Conservation (phyloP, 345 rosid genomes). For the Arabis alpina region DNA sequence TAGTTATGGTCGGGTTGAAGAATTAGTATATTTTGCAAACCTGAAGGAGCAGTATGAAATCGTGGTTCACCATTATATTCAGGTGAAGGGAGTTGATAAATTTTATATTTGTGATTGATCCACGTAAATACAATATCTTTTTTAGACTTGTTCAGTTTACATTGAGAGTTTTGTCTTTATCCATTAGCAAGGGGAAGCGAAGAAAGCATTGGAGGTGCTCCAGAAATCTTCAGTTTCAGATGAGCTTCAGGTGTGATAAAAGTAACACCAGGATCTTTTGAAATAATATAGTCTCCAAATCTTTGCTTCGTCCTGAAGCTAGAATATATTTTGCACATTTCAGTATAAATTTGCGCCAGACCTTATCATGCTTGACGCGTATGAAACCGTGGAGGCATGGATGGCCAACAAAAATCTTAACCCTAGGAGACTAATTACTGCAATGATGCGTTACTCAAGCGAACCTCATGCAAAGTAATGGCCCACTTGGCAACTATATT, state of each 20-base stretch:
- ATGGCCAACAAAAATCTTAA: constrained; percentile 84
- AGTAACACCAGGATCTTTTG: constrained; percentile 21
- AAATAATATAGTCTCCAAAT: constrained; percentile 28
- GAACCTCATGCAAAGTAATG: constrained; percentile 99
- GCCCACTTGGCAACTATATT: constrained; percentile 10
- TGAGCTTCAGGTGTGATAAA: constrained; percentile 80
- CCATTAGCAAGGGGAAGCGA: constrained; percentile 94
- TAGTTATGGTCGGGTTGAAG: constrained; percentile 98
- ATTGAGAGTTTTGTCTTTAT: constrained; percentile 31
- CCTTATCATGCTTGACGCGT: constrained; percentile 92
- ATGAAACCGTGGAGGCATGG: constrained; percentile 99
- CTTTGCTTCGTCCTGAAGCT: constrained; percentile 29
- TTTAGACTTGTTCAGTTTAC: constrained; percentile 29
- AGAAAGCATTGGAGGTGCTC: constrained; percentile 91
- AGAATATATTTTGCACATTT: constrained; percentile 30
- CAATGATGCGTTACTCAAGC: constrained; percentile 99
- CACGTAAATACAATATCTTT: constrained; percentile 8
- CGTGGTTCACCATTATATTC: constrained; percentile 86
- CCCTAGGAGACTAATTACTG: constrained; percentile 93
- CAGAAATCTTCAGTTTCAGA: constrained; percentile 81
- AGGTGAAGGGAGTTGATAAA: constrained; percentile 54
- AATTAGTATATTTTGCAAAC: constrained; percentile 92
- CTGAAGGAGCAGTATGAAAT: constrained; percentile 93
- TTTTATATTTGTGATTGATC: constrained; percentile 31
- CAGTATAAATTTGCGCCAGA: constrained; percentile 99